Conservation (phyloP, 202 grass and related monocot genomes). For the Hordeum pubiflorum region DNA sequence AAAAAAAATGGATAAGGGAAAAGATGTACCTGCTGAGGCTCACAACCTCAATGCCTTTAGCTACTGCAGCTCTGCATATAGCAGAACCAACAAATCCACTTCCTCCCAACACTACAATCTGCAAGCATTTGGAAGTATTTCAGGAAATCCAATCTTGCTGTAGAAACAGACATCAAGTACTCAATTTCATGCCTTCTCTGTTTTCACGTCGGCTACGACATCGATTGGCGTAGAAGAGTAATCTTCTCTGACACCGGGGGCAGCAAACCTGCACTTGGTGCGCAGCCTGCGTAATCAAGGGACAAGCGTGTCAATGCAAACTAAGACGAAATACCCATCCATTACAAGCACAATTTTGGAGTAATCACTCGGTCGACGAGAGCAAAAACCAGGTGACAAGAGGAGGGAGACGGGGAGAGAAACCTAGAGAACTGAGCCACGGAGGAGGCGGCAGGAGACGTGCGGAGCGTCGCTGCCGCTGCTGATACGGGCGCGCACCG, state of each 20-base stretch:
- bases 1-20: background rate
- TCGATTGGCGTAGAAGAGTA: constrained; percentile 76
- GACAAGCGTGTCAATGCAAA: constrained; percentile 3
- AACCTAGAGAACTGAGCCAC: constrained; percentile 17
- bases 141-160: background rate
- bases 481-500: background rate
- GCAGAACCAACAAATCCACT: constrained; percentile 90
- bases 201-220: constrained; percentile 79
- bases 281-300: constrained; percentile 34
- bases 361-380: background rate
- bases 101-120: constrained; percentile 96
- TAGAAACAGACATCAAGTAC: background rate
- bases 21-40: constrained; percentile 80
- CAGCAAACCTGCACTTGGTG: constrained; percentile 44
- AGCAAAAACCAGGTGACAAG: background rate
- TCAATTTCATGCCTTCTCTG: constrained; percentile 58
- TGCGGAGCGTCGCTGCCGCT: background rate
- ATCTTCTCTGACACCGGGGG: constrained; percentile 42
- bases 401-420: background rate
- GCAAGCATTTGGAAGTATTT: constrained; percentile 1
- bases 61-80: constrained; percentile 85
- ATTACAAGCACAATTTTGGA: constrained; percentile 8
- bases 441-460: background rate
- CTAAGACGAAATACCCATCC: background rate
- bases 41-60: constrained; percentile 87